Conservation (phyloP, 2,329 filamentous ascomycete species). For the Paecilomyces dactylethromorphus region DNA sequence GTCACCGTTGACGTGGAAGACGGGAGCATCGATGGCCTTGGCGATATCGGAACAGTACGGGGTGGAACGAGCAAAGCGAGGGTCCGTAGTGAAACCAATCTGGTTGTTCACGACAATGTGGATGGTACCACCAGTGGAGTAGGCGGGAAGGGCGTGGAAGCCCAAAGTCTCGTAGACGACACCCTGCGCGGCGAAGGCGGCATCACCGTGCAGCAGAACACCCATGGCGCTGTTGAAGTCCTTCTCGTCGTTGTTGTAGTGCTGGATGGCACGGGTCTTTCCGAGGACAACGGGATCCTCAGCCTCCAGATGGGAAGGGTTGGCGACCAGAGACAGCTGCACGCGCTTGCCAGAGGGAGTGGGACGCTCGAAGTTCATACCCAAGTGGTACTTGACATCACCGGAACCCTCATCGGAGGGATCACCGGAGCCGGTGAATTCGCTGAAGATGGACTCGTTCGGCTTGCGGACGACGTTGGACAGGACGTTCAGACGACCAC, state of each 20-base stretch:
- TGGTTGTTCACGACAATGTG: constrained; percentile 99
- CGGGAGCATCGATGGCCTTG: constrained; percentile 95
- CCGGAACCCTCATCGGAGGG: constrained; percentile 93
- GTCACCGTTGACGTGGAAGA: constrained; percentile 98
- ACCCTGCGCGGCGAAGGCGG: constrained; percentile 92
- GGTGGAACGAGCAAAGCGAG: constrained; percentile 92
- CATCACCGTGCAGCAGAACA: constrained; percentile 92
- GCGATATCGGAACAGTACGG: constrained; percentile 99
- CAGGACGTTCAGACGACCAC: constrained; percentile 94
- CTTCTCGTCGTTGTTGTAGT: constrained; percentile 97
- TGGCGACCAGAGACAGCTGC: constrained; percentile 96
- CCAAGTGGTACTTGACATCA: constrained; percentile 98
- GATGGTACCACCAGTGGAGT: constrained; percentile 94
- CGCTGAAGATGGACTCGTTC: constrained; percentile 99
- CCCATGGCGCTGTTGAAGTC: constrained; percentile 87
- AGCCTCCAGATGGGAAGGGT: constrained; percentile 95
- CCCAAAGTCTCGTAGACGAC: constrained; percentile 98
- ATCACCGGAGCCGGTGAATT: constrained; percentile 83
- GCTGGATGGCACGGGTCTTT: constrained; percentile 95
- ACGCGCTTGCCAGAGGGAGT: constrained; percentile 98
- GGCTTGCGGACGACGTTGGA: constrained; percentile 98
- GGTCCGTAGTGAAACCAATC: constrained; percentile 98
- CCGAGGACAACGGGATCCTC: constrained; percentile 97
- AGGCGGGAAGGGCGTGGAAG: constrained; percentile 90
- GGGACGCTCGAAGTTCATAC: constrained; percentile 99